Base-by-base conservation (phyloP, 306 rosid species). In the Lathyrus sativus region DNA sequence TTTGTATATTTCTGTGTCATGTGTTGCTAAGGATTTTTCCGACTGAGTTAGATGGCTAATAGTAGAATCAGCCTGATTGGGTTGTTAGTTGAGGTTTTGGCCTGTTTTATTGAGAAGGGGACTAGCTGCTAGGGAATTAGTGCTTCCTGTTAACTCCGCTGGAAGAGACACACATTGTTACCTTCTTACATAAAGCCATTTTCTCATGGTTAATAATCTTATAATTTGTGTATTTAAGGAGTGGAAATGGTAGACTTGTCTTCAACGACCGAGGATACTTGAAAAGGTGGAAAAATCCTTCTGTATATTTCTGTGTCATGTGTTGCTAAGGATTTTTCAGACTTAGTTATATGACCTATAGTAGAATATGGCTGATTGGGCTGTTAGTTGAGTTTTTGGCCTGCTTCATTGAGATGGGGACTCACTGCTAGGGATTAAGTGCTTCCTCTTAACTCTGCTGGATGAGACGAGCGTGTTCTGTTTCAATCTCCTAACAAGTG, bases 141-240 rank as follows among this genome's bases (percentile, higher is more conserved):
- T 11, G 15, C 10, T 63, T 56, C 14, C 7, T 19, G 12, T 74
- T 73, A 37, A 61, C 4, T 42, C 7, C 3, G 29, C 33, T 17
- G 7, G 26, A 13, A 18, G 49, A 9, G 72, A 62, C 22, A 11
- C 31, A 0, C 0, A 0, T 29, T 29, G 76, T 64, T 63, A 41
- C 62, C 33, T 57, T 76, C 26, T 38, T 60, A 41, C 26, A 38
- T 50, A 62, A 43, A 37, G 61, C 10, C 41, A 6, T 3, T 63
- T 64, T 60, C 11, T 57, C 11, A 15, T 31, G 54, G 37, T 70
- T 59, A 28, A 38, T 68, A 19, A 18, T 68, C 19, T 42, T 33
- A 13, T n/a, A 10, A 57, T 64, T 55, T 77, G 13, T 62, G 71
- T 58, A 63, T 76, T 68, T 57, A 50, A 48, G 54, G 71, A 41